A percentile compares a stretch with the other conserved stretches of the same genome.
These are phyloP conservation scores for Roridomyces roridus DNA, from an alignment of 768 basidiomycete genomes.

Conservation along the genomic window DNA sequence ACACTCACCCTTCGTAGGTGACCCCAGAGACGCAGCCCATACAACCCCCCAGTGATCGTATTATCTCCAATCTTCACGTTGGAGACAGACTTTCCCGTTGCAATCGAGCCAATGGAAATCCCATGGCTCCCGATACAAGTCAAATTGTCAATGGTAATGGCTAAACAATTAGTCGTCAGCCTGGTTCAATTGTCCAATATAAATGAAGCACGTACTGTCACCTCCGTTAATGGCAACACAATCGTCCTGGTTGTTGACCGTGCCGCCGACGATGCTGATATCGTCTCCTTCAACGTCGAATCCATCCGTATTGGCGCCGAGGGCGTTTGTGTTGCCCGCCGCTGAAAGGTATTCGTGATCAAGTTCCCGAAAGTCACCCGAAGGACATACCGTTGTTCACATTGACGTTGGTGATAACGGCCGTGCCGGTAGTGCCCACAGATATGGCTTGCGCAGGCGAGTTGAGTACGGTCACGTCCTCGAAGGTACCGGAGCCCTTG, in stretches of 20 bases:
- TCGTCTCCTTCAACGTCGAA: constrained; percentile 23
- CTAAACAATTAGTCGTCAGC: no score
- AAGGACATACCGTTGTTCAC: constrained; percentile 20
- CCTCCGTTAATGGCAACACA: constrained; percentile 27
- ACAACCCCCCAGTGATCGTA: constrained; percentile 36
- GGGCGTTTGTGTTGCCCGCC: constrained; percentile 17
- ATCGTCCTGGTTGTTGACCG: constrained; percentile 24
- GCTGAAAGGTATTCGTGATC: no score
- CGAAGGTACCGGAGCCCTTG: constrained; percentile 14
- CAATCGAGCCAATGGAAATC: constrained; percentile 53
- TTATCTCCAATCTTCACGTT: constrained; percentile 44
- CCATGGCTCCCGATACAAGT: constrained; percentile 57
- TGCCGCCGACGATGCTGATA: constrained; percentile 20
- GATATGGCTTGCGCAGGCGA: constrained; percentile 23
- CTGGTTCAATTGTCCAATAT: no score
- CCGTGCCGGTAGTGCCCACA: constrained; percentile 19
- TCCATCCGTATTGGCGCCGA: constrained; percentile 28
- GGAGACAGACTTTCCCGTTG: constrained; percentile 40
- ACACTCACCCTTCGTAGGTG: constrained; percentile 3
- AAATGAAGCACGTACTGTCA: no score
- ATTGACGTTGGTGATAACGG: constrained; percentile 14
- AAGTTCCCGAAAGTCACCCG: no score
- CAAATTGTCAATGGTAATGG: constrained; percentile 37
- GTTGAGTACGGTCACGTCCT: constrained; percentile 21
- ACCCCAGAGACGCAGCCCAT: constrained; percentile 18